Percentiles rank a stretch among this genome's conserved stretches.
Evolutionary conservation across 495 filamentous ascomycete genomes (phyloP).

Genomic region (Diplogelasinospora grovesii): DNA sequence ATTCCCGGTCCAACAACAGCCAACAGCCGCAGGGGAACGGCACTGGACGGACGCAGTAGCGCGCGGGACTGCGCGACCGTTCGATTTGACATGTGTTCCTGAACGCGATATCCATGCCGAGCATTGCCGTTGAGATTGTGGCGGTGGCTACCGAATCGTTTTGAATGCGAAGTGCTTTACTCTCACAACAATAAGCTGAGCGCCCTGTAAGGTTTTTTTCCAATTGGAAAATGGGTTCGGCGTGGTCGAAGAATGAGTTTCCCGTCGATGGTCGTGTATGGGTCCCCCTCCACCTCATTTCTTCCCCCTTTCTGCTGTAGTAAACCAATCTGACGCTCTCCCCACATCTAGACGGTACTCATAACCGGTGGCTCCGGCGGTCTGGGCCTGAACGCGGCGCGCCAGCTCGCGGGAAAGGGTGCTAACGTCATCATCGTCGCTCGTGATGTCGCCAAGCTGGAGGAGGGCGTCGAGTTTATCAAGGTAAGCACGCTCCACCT

Average conservation of each 20-base stretch:
- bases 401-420: conserved; percentile 64
- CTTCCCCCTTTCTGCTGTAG: background rate
- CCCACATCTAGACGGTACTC: conserved; percentile 54
- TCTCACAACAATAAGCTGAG: too few species aligned
- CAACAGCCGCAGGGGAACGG: too few species aligned
- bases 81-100: too few species aligned
- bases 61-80: too few species aligned
- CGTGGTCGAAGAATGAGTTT: conserved; percentile 50
- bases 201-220: too few species aligned
- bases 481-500: conserved; percentile 36
- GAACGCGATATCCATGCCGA: too few species aligned
- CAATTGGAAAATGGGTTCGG: conserved; percentile 7
- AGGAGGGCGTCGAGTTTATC: conserved; percentile 54
- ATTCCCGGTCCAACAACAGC: too few species aligned
- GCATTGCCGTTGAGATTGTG: too few species aligned
- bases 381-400: conserved; percentile 64
- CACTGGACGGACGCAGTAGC: too few species aligned
- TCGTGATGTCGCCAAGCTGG: conserved; percentile 57
- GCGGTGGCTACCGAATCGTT: too few species aligned
- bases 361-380: conserved; percentile 82
- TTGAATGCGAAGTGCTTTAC: too few species aligned
- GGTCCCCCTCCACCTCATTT: conserved; percentile 21
- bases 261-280: conserved; percentile 61
- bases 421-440: conserved; percentile 75
- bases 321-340: conserved; percentile 2